Evolutionary conservation across 306 rosid genomes (phyloP).

Genomic region (Abrus pulchellus): DNA sequence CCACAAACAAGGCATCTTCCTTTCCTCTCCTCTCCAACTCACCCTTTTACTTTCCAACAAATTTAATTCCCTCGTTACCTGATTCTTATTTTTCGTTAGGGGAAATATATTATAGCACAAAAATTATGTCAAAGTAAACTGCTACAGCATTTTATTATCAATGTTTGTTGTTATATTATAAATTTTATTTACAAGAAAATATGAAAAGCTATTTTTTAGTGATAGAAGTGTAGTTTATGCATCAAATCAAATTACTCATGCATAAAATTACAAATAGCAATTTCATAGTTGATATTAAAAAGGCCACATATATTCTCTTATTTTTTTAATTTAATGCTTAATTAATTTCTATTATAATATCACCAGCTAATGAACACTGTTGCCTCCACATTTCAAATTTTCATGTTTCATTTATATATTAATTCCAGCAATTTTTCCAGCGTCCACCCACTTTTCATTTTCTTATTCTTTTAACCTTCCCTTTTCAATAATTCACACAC

Average conservation of each 20-base stretch:
- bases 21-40: conserved; percentile 3
- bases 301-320: not conserved
- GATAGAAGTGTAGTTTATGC: not conserved
- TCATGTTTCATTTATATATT: not conserved
- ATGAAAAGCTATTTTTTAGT: too few relatives aligned
- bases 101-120: not conserved
- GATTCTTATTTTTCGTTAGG: not conserved
- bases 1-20: conserved; percentile 35
- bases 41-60: not conserved
- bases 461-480: too few relatives aligned
- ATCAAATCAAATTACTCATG: too few relatives aligned
- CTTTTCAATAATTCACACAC: too few relatives aligned
- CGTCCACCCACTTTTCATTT: too few relatives aligned
- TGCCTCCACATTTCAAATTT: not conserved
- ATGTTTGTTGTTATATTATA: not conserved
- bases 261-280: too few relatives aligned
- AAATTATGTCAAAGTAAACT: not conserved
- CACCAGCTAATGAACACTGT: too few relatives aligned
- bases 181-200: not conserved
- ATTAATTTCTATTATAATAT: not conserved
- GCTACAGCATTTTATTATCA: not conserved
- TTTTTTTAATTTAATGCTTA: not conserved
- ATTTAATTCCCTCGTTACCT: not conserved
- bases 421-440: too few relatives aligned
- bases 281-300: not conserved